Evolutionary conservation across 179 eudicot genomes (phyloP).

Genomic region (Vitellaria paradoxa): DNA sequence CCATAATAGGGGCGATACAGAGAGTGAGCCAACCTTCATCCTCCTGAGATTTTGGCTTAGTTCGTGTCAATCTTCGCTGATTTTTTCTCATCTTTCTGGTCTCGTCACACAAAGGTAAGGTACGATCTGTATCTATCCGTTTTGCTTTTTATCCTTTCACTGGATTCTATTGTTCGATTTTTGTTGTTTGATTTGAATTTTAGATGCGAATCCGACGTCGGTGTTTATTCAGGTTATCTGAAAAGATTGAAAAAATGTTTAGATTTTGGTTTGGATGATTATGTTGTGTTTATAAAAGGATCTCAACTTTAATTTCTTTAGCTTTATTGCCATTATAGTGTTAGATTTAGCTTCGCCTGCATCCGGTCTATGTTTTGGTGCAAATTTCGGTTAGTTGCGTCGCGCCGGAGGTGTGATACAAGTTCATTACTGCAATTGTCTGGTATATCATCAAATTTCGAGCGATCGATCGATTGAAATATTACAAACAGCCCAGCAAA

Average conservation of each 20-base stretch:
- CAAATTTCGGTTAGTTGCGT: neutral
- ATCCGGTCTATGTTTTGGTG: neutral
- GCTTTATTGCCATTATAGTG: neutral
- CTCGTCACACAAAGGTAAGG: conserved; percentile 2
- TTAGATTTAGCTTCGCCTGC: neutral
- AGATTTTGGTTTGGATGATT: neutral
- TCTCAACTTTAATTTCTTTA: neutral
- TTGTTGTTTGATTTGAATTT: neutral
- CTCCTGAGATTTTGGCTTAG: conserved; percentile 6
- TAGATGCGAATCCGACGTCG: neutral
- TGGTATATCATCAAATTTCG: neutral
- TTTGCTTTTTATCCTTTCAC: neutral
- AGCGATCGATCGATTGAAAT: neutral
- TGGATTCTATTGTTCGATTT: neutral
- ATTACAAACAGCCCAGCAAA: no score
- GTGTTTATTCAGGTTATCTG: neutral
- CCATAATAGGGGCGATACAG: neutral
- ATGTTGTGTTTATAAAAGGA: neutral
- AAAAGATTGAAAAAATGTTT: neutral
- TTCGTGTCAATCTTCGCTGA: neutral
- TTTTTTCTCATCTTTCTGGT: neutral
- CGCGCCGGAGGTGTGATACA: neutral
- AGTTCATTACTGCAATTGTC: neutral
- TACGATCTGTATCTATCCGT: neutral
- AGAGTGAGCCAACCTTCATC: conserved; percentile 1